Base-by-base conservation (phyloP, 1,284 basidiomycete species). In the Naganishia sp. region DNA sequence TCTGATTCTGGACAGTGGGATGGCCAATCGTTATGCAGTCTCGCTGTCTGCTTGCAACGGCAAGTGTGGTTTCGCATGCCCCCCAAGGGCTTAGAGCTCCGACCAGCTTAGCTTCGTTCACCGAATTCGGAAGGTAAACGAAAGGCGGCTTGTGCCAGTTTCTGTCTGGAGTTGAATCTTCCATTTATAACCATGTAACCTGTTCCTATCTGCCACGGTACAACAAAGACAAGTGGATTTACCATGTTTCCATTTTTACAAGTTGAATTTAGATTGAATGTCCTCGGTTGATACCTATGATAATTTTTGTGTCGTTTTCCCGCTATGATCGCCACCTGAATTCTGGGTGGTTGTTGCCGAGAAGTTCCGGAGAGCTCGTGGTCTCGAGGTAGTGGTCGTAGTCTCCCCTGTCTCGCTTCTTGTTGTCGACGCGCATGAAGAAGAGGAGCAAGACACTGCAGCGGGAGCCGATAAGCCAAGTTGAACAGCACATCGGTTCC, bases 261-360 rank as follows among this genome's bases (percentile, higher is more conserved):
- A 54, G 52, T 54, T 54, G 52, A 54, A 54, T 54, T 54, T 54
- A 54, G 17, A n/a, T 13, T 35, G 39, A 39, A 52, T 52, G 31
- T 28, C 31, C 50, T n/a, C 18, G 18, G 7, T 11, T 31, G 18
- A 18, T 18, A 39, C 18, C 35, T 31, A 28, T 28, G 28, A 28
- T 28, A 5, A 5, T 28, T 28, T 28, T 17, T 41, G 31, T 9
- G 10, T 11, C 35, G 32, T 39, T 28, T 21, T 18, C n/a, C 11
- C 21, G 31, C 28, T 51, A 61, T 28, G 58, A 42, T 23, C 58
- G 58, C 58, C 58, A 57, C 21, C 63, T 21, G 63, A 65, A 65
- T 25, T 46, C 63, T 15, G 63, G 63, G 63, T 65, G 63, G 42
- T 57, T 43, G 54, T 65, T 65, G 46, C 63, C 63, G 11, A 65